phyloP scores from a whole-genome alignment of 2,329 filamentous ascomycete species.

The Simplicillium sp. region DNA sequence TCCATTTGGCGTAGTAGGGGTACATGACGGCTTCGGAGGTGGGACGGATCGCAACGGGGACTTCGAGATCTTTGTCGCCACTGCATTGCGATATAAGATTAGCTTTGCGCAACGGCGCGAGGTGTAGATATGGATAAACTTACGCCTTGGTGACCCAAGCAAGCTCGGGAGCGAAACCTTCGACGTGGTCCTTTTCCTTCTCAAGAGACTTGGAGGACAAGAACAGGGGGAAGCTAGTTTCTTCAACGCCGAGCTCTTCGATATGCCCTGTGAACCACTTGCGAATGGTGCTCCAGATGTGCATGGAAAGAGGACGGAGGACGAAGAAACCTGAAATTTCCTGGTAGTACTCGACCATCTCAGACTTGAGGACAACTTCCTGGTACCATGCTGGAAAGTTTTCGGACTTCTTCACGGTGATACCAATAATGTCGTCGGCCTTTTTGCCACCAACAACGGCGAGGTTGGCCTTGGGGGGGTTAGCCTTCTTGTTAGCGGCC shows the following conservation, averaged over 20 bases:
- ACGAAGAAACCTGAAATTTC: conserved; percentile 98
- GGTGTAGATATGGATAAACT: conserved; percentile 19
- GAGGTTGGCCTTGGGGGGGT: conserved; percentile 21
- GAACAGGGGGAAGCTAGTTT: conserved; percentile 95
- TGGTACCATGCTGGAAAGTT: conserved; percentile 96
- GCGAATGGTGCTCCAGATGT: conserved; percentile 57
- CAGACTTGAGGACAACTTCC: conserved; percentile 91
- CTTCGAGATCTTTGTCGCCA: conserved; percentile 87
- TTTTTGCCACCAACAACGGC: conserved; percentile 51
- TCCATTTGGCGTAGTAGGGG: conserved; percentile 93
- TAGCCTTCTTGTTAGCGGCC: conserved; percentile 43
- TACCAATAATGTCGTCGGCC: conserved; percentile 67
- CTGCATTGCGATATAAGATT: conserved; percentile 30
- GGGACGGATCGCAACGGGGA: conserved; percentile 57
- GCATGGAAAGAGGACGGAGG: conserved; percentile 62
- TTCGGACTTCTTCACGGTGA: conserved; percentile 73
- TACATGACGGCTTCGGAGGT: conserved; percentile 82
- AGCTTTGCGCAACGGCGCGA: neutral
- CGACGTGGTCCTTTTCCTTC: conserved; percentile 90
- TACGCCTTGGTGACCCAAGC: conserved; percentile 82
- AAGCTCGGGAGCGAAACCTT: conserved; percentile 93
- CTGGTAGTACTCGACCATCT: conserved; percentile 93
- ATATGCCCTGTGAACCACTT: conserved; percentile 66
- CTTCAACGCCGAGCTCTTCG: conserved; percentile 84
- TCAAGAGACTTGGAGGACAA: conserved; percentile 81